A percentile compares a stretch with the other conserved stretches of the same genome.
Conservation (phyloP, 495 filamentous ascomycete species). For the Aspergillus sclerotioniger region DNA sequence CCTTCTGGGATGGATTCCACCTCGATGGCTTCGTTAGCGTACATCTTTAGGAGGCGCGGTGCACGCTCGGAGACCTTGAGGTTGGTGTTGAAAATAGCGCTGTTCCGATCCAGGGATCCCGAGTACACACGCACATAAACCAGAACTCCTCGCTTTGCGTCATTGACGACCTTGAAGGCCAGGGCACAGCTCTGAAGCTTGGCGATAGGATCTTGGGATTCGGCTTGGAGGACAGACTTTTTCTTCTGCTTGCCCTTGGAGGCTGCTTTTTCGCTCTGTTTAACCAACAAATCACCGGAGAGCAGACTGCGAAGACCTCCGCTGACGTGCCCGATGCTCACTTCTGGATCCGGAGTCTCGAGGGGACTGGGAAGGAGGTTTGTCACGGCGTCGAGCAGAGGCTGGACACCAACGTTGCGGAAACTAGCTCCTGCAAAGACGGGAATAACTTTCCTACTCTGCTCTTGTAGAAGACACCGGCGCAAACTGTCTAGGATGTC, state of each 20-base stretch:
- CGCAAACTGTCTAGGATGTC: constrained; percentile 74
- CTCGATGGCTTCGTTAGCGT: constrained; percentile 83
- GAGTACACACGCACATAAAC: constrained; percentile 93
- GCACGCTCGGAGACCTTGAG: constrained; percentile 79
- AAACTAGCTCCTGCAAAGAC: constrained; percentile 92
- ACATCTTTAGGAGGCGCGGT: constrained; percentile 83
- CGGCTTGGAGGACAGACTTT: constrained; percentile 26
- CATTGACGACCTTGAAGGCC: constrained; percentile 96
- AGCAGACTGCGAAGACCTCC: constrained; percentile 53
- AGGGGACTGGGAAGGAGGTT: constrained; percentile 81
- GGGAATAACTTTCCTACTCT: constrained; percentile 65
- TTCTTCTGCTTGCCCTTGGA: constrained; percentile 45
- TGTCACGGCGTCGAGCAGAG: constrained; percentile 81
- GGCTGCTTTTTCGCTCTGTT: constrained; percentile 36
- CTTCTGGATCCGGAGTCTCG: constrained; percentile 75
- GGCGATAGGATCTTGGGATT: constrained; percentile 56
- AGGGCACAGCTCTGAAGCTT: constrained; percentile 75
- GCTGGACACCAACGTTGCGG: constrained; percentile 90
- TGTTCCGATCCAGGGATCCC: constrained; percentile 70
- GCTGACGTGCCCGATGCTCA: constrained; percentile 60
- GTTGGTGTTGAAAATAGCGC: constrained; percentile 82
- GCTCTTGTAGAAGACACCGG: constrained; percentile 56
- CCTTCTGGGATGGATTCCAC: constrained; percentile 75
- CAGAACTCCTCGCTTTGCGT: constrained; percentile 78
- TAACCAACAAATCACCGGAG: constrained; percentile 45